Evolutionary conservation across 495 filamentous ascomycete genomes (phyloP).

Genomic region (Aspergillus nidulans): DNA sequence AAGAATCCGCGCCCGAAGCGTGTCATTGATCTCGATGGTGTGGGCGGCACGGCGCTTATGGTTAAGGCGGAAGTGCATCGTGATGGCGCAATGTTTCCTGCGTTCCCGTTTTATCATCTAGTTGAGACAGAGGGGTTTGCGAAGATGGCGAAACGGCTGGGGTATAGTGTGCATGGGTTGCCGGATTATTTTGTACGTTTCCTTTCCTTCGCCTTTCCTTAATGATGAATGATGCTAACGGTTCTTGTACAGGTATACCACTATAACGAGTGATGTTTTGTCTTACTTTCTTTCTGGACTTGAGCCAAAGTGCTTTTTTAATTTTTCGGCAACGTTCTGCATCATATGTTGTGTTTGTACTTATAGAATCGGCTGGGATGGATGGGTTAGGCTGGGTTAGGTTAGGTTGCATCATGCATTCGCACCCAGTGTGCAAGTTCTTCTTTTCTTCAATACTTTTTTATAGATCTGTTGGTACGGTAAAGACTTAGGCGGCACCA

Average conservation of each 20-base stretch:
- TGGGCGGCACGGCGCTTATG: slow-evolving; percentile 87
- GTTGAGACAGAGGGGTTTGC: slow-evolving; percentile 98
- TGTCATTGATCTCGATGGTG: slow-evolving; percentile 78
- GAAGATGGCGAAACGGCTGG: slow-evolving; percentile 87
- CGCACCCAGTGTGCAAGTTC: not conserved
- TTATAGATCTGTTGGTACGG: not conserved
- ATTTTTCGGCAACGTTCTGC: not conserved
- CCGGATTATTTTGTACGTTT: slow-evolving; percentile 90
- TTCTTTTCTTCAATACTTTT: not conserved
- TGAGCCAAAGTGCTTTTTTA: not conserved
- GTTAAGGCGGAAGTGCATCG: slow-evolving; percentile 97
- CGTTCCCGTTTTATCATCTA: slow-evolving; percentile 92
- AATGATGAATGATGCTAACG: slow-evolving; percentile 4
- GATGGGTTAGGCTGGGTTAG: not conserved
- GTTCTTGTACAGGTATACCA: slow-evolving; percentile 67
- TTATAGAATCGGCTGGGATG: not conserved
- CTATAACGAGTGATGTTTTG: slow-evolving; percentile 69
- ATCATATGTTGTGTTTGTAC: not conserved
- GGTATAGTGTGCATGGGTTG: slow-evolving; percentile 77
- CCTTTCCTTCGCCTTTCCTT: not conserved
- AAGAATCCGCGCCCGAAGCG: slow-evolving; percentile 50
- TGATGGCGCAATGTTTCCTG: slow-evolving; percentile 97
- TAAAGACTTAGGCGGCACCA: not conserved
- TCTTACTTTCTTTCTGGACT: slow-evolving; percentile 1
- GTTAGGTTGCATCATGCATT: not conserved